These are phyloP conservation scores for Odontarrhena argentea DNA, from an alignment of 345 rosid genomes.

Conservation along the genomic window DNA sequence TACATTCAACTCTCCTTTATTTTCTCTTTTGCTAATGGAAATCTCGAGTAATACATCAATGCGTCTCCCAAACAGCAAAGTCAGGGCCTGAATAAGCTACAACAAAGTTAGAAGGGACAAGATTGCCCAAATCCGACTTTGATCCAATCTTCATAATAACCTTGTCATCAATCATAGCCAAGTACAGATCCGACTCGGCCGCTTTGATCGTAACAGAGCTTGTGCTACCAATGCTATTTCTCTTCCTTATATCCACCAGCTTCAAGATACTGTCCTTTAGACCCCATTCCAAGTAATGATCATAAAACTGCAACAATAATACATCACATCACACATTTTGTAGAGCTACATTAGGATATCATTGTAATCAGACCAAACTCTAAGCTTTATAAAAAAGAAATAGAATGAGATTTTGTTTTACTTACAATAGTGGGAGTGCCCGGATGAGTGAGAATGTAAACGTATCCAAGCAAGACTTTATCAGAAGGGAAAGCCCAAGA, in stretches of 20 bases:
- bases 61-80: slow-evolving; percentile 63
- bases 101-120: slow-evolving; percentile 60
- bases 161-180: slow-evolving; percentile 64
- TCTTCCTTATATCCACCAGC: slow-evolving; percentile 51
- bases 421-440: slow-evolving; percentile 76
- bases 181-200: slow-evolving; percentile 61
- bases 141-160: slow-evolving; percentile 82
- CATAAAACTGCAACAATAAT: slow-evolving; percentile 62
- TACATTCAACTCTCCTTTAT: neutral
- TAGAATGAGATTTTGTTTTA: neutral
- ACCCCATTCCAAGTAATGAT: slow-evolving; percentile 74
- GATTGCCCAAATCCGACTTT: slow-evolving; percentile 64
- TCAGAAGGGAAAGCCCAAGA: slow-evolving; percentile 77
- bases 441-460: slow-evolving; percentile 85
- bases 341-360: neutral
- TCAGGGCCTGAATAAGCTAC: slow-evolving; percentile 59
- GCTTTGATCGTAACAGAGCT: slow-evolving; percentile 65
- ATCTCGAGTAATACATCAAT: slow-evolving; percentile 11
- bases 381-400: no score
- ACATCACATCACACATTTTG: neutral
- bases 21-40: neutral
- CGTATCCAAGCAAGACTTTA: slow-evolving; percentile 85
- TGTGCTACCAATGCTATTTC: slow-evolving; percentile 45
- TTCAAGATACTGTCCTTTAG: slow-evolving; percentile 58
- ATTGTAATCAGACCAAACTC: no score